Evolutionary conservation across 352 stramenopile genomes (phyloP).

Genomic region (Pythium vanterpoolii): DNA sequence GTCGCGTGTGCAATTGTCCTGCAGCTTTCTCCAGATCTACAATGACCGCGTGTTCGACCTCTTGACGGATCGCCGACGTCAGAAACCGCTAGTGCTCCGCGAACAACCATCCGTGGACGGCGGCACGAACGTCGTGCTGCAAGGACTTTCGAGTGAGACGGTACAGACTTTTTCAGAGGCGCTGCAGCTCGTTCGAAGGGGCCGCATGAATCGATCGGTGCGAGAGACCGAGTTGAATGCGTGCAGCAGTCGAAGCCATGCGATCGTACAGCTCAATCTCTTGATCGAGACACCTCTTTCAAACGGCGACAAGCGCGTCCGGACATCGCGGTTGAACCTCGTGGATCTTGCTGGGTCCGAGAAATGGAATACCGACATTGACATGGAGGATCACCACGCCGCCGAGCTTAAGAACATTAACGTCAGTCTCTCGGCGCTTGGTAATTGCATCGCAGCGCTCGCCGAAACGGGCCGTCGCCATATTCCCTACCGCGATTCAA

Average conservation of each 20-base stretch:
- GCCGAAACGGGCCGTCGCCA: slow-evolving; percentile 75
- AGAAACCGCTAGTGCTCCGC: slow-evolving; percentile 68
- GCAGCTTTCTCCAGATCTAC: slow-evolving; percentile 94
- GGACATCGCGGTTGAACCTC: slow-evolving; percentile 62
- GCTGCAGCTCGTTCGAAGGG: slow-evolving; percentile 48
- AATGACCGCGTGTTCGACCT: slow-evolving; percentile 93
- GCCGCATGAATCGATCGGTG: slow-evolving; percentile 58
- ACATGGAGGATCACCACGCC: slow-evolving; percentile 69
- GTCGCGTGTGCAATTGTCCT: slow-evolving; percentile 44
- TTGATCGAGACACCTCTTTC: slow-evolving; percentile 25
- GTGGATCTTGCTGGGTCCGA: slow-evolving; percentile 79
- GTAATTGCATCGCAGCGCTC: slow-evolving; percentile 90
- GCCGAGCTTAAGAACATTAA: slow-evolving; percentile 91
- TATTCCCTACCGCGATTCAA: slow-evolving; percentile 90
- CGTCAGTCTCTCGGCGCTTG: slow-evolving; percentile 85
- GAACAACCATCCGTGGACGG: slow-evolving; percentile 58
- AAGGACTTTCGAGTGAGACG: slow-evolving; percentile 52
- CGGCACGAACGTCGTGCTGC: slow-evolving; percentile 47
- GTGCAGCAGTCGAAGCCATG: slow-evolving; percentile 86
- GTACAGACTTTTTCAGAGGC: slow-evolving; percentile 45
- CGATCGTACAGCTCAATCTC: slow-evolving; percentile 90
- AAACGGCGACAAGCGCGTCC: slow-evolving; percentile 39
- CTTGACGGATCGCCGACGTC: slow-evolving; percentile 60
- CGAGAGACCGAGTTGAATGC: slow-evolving; percentile 86
- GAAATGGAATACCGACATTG: slow-evolving; percentile 79